Base-by-base conservation (phyloP, 768 basidiomycete species). In the Lepiota venenata region DNA sequence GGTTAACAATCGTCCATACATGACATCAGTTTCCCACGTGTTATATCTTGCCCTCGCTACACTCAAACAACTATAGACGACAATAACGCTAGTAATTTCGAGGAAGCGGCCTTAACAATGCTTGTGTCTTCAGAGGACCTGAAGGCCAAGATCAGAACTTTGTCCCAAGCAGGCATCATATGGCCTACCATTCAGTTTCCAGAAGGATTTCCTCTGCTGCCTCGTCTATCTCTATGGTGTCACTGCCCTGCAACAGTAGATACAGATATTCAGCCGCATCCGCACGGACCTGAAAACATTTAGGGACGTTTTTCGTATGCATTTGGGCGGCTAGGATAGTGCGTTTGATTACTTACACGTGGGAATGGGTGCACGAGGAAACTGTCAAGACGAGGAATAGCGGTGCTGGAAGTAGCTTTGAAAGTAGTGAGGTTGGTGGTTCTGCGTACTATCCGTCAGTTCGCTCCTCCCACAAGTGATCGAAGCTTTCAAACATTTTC, bases 231-330 rank as follows among this genome's bases (percentile, higher is more conserved):
- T 89, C 87, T 52, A 74, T 68, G 0, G 77, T 83, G 59, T 91
- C 90, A 43, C 76, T 76, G 60, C 82, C 82, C 65, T 93, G 89
- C 35, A 95, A 67, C 14, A 82, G 76, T 22, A 91, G 72, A 64
- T 93, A 97, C 7, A 97, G 67, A 58, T 87, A 82, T 66, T 96
- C 94, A 2, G 92, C 90, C 1, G 90, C 84, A 56, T 85, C 83
- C 9, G 84, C 77, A 52, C 94, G 85, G 52, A 94, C 75, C 93
- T 96, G 59, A 25, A 9, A 35, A 36, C 48, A 42, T 35, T 35
- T 36, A 52, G 38, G 61, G 49, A 57, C 39, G 41, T 40, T 56
- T 27, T 25, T 44, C 29, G 44, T 41, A 50, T 47, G 48, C 50
- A 54, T 57, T 58, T n/a, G n/a, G n/a, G n/a, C n/a, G n/a, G n/a